Conservation (phyloP, 2,329 filamentous ascomycete genomes). For the Achaetomium macrosporum region DNA sequence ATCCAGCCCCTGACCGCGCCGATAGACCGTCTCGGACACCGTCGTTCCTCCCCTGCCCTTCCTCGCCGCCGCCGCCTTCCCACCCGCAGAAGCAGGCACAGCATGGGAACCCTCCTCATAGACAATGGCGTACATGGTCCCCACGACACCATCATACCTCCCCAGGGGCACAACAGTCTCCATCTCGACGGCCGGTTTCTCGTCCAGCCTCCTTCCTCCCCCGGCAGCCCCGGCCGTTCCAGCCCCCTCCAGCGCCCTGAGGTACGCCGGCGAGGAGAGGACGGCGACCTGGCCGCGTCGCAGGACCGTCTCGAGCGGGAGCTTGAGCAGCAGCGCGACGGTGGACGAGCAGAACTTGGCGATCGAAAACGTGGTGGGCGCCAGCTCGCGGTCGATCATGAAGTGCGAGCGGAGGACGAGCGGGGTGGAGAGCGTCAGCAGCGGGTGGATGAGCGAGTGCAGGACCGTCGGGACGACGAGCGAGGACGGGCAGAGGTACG, state of each 20-base stretch:
- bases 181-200: constrained; percentile 33
- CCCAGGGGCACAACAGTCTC: constrained; percentile 77
- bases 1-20: constrained; percentile 60
- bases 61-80: constrained; percentile 31
- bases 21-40: constrained; percentile 39
- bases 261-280: constrained; percentile 49
- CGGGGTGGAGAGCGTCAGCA: constrained; percentile 76
- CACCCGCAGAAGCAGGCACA: constrained; percentile 30
- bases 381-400: constrained; percentile 72
- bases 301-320: constrained; percentile 87
- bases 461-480: constrained; percentile 80
- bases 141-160: constrained; percentile 77
- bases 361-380: constrained; percentile 75
- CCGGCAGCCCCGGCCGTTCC: not conserved
- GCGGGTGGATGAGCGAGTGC: constrained; percentile 75
- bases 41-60: constrained; percentile 27
- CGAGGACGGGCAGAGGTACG: constrained; percentile 62
- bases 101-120: constrained; percentile 69
- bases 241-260: constrained; percentile 41
- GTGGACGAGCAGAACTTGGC: constrained; percentile 76
- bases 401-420: constrained; percentile 81
- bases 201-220: constrained; percentile 10
- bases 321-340: constrained; percentile 74
- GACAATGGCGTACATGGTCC: constrained; percentile 83
- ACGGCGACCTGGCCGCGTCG: constrained; percentile 80